Percentiles rank a stretch among this genome's conserved stretches.
Conservation (phyloP, 257 asterid species). For the Coffea canephora region DNA sequence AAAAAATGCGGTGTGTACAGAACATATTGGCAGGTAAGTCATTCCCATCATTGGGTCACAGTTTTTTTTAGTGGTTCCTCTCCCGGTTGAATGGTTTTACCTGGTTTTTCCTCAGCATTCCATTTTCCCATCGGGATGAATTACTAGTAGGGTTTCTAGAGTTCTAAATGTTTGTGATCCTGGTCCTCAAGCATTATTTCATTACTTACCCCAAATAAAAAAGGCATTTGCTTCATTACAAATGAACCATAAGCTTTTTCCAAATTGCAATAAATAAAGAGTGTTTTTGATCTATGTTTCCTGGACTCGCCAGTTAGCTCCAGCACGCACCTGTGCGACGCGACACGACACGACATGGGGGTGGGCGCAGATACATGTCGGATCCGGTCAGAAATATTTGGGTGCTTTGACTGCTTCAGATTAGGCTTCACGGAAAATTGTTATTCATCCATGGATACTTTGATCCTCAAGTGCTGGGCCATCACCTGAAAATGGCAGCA, state of each 20-base stretch:
- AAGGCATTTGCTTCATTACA: background rate
- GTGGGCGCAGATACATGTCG: too few relatives aligned
- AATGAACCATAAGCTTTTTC: background rate
- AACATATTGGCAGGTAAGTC: conserved; percentile 58
- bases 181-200: background rate
- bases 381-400: too few relatives aligned
- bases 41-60: conserved; percentile 6
- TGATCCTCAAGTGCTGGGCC: too few relatives aligned
- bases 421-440: too few relatives aligned
- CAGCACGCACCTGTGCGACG: too few relatives aligned
- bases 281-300: background rate
- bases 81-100: background rate
- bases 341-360: too few relatives aligned
- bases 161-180: background rate
- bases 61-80: background rate
- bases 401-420: too few relatives aligned
- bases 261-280: background rate
- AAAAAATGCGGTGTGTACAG: conserved; percentile 47
- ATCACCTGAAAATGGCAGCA: too few relatives aligned
- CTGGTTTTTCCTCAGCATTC: background rate
- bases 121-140: background rate
- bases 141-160: background rate
- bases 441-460: too few relatives aligned
- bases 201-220: background rate
- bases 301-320: too few relatives aligned